Evolutionary conservation across 192 early-diverging fungal genomes (phyloP), one percentile per base, ranked within the genome.

Genomic region (Gaertneriomyces semiglobifer): DNA sequence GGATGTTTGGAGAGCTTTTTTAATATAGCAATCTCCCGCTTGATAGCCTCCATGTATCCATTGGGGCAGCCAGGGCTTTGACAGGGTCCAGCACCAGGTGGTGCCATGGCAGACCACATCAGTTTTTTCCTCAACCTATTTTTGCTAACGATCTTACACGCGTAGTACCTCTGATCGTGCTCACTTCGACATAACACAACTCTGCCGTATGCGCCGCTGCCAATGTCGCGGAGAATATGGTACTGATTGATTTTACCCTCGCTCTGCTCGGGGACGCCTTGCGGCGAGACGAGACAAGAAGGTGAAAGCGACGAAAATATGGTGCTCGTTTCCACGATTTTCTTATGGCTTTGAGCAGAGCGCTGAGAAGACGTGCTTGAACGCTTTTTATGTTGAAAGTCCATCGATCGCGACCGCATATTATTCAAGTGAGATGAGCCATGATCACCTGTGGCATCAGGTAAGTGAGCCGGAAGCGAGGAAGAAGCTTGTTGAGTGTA

Each of bases 231-330:
- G 16, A 86, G 45, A 18, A 87, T 72, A 10, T 81, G 60, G 56
- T 86, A 87, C 64, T 87, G 85, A 69, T 87, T 87, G 25, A 87
- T 74, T 44, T 73, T 71, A 5, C 82, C 82, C 48, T 84, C 74
- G 6, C 66, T n/a, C n/a, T 68, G 53, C 51, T 79, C 79, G 14
- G 68, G 52, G 7, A 60, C 52, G 9, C 70, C 79, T 20, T 59
- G 60, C 6, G 63, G 68, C 33, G 11, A 52, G 40, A 70, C 19
- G n/a, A 74, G 44, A 16, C 25, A 33, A 33, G 25, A 33, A 33
- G 25, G 25, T 33, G 25, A 33, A 33, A 33, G 66, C 62, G 41
- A 64, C 0, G 67, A 61, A 56, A 70, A 74, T 19, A 74, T 74
- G 11, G 73, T 74, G 6, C 55, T 60, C 4, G 73, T 74, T 43